Base-by-base conservation (phyloP, 352 stramenopile species). In the Phytophthora parvispora region DNA sequence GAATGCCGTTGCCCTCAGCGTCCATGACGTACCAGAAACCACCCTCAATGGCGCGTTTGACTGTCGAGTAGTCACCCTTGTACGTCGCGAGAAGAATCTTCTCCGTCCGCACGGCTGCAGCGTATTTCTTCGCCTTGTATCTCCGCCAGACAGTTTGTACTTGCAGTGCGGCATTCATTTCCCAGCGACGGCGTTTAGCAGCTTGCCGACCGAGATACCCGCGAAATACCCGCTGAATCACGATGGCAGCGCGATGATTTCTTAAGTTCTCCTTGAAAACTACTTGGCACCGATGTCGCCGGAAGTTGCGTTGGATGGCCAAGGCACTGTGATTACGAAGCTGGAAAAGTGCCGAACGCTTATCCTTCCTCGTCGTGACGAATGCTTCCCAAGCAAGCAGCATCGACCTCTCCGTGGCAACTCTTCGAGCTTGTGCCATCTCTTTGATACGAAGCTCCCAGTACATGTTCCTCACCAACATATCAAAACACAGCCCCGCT, bases 21-120 rank as follows among this genome's bases (percentile, higher is more conserved):
- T 95, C 89, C 3, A 60, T 16, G 6, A 91, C 73, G 27, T 87
- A 78, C 74, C 77, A 79, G 52, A 83, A 90, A 0, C 81, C 85
- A 8, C 58, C 66, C 2, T 62, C 64, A 61, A 96, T 80, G 5
- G 86, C 78, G 0, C 76, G 72, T 48, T 94, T 82, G 7, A 89
- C 87, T 27, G 76, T 81, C 3, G 81, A 82, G 64, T 94, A 95
- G 67, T 95, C 86, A 1, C 88, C 87, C 52, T 90, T 91, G 50
- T 86, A 91, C 5, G 88, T 80, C 4, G 74, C 77, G 2, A 93
- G 65, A n/a, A 96, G 64, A 43, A 93, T 90, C 15, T 74, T 80
- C 55, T 92, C 75, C 0, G 86, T 79, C 0, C 85, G 71, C 10
- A 81, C 65, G 29, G 69, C 68, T 8, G 68, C 66, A 1, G 67